Conservation (phyloP, 805 yeast species). For the Cyberlindnera misumaiensis region DNA sequence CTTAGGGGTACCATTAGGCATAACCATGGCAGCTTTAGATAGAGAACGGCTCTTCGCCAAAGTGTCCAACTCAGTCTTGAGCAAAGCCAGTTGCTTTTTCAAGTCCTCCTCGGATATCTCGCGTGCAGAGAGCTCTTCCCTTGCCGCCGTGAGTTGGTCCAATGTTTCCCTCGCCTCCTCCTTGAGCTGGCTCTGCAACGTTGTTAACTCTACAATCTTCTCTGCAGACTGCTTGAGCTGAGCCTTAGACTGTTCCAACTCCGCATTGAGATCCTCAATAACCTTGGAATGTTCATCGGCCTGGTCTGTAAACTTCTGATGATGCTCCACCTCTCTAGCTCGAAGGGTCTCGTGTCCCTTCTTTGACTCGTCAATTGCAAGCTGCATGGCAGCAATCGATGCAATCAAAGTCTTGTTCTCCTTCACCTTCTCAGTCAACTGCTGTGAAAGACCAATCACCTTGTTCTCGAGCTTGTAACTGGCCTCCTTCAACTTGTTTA, state of each 20-base stretch:
- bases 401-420: constrained; percentile 69
- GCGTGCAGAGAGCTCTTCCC: constrained; percentile 48
- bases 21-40: constrained; percentile 25
- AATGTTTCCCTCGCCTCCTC: constrained; percentile 56
- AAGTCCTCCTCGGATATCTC: constrained; percentile 59
- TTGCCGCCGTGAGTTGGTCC: constrained; percentile 55
- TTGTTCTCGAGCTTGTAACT: constrained; percentile 92
- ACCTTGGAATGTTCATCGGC: constrained; percentile 42
- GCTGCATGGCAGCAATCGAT: constrained; percentile 49
- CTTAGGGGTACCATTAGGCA: constrained; percentile 20
- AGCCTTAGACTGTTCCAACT: constrained; percentile 45
- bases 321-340: constrained; percentile 47
- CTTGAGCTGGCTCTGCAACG: constrained; percentile 55
- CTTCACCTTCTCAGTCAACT: constrained; percentile 67
- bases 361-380: constrained; percentile 46
- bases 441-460: constrained; percentile 92
- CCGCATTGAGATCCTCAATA: constrained; percentile 44
- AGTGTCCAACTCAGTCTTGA: constrained; percentile 27
- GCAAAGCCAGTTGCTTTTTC: constrained; percentile 41
- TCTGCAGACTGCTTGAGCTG: constrained; percentile 52
- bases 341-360: constrained; percentile 47
- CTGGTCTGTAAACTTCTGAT: constrained; percentile 37
- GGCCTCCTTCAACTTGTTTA: constrained; percentile 81
- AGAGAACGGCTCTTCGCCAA: constrained; percentile 21
- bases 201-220: constrained; percentile 53